Conservation (phyloP, 2,329 filamentous ascomycete species). For the Trichoderma koningiopsis region DNA sequence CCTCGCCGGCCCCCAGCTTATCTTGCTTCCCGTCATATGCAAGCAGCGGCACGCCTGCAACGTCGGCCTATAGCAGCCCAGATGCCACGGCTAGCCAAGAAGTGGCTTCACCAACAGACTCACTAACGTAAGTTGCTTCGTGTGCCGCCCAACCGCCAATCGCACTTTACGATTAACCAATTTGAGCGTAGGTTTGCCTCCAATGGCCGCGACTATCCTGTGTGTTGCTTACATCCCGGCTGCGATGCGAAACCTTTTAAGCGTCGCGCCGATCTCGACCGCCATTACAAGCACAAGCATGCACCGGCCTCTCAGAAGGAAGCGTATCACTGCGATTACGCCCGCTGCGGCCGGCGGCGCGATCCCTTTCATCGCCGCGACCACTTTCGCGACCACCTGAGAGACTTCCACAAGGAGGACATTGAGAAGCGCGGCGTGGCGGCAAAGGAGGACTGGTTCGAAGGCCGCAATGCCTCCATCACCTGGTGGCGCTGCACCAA, state of each 20-base stretch:
- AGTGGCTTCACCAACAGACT: slow-evolving; percentile 25
- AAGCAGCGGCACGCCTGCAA: slow-evolving; percentile 22
- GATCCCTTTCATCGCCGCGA: slow-evolving; percentile 57
- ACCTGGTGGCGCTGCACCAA: slow-evolving; percentile 59
- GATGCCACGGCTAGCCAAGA: slow-evolving; percentile 28
- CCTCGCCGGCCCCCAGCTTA: slow-evolving; percentile 32
- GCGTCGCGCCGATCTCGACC: slow-evolving; percentile 56
- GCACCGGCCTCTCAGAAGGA: slow-evolving; percentile 45
- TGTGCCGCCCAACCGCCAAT: neutral
- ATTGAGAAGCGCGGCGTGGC: slow-evolving; percentile 50
- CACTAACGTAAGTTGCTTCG: slow-evolving; percentile 19
- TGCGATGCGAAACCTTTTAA: slow-evolving; percentile 52
- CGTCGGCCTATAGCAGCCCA: slow-evolving; percentile 28
- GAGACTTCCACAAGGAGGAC: slow-evolving; percentile 59
- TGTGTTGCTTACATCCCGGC: slow-evolving; percentile 43
- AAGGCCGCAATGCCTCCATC: slow-evolving; percentile 42
- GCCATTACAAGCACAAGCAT: slow-evolving; percentile 56
- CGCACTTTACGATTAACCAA: slow-evolving; percentile 17
- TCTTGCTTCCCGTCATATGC: slow-evolving; percentile 29
- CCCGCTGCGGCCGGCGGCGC: slow-evolving; percentile 47
- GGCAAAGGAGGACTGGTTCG: slow-evolving; percentile 43
- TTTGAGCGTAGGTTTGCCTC: slow-evolving; percentile 23
- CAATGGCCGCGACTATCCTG: slow-evolving; percentile 38
- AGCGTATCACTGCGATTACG: slow-evolving; percentile 55
- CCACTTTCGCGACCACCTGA: slow-evolving; percentile 59